A percentile compares a stretch with the other conserved stretches of the same genome.
phyloP scores from a whole-genome alignment of 1,284 basidiomycete species.

The Rhodotorula sp. region DNA sequence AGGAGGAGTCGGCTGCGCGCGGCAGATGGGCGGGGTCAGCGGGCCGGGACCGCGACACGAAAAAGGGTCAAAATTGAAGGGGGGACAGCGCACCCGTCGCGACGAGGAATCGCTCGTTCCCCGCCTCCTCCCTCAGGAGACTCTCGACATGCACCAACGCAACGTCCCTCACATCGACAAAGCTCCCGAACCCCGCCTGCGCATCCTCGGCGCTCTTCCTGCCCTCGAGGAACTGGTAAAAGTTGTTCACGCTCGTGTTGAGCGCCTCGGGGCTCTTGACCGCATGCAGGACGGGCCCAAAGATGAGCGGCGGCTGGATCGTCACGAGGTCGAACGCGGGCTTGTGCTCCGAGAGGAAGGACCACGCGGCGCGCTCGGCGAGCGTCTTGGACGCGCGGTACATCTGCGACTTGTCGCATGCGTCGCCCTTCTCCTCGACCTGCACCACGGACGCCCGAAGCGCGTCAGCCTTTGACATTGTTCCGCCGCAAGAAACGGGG shows the following conservation, averaged over 20 bases:
- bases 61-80: neutral
- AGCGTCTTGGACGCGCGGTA: slow-evolving; percentile 41
- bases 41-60: too few species aligned
- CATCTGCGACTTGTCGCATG: slow-evolving; percentile 27
- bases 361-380: slow-evolving; percentile 46
- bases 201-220: slow-evolving; percentile 34
- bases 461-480: neutral
- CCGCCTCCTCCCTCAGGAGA: slow-evolving; percentile 47
- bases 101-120: slow-evolving; percentile 50
- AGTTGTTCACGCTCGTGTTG: slow-evolving; percentile 43
- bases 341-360: slow-evolving; percentile 40
- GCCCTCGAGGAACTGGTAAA: slow-evolving; percentile 41
- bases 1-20: slow-evolving; percentile 31
- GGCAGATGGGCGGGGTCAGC: too few species aligned
- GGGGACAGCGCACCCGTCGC: slow-evolving; percentile 11
- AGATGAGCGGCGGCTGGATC: slow-evolving; percentile 37
- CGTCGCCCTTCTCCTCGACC: slow-evolving; percentile 44
- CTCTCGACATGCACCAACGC: slow-evolving; percentile 51
- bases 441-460: neutral
- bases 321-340: slow-evolving; percentile 38
- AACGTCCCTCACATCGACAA: slow-evolving; percentile 53
- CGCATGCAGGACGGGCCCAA: slow-evolving; percentile 42
- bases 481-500: neutral
- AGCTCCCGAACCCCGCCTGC: slow-evolving; percentile 42
- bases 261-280: slow-evolving; percentile 34